These are phyloP conservation scores for Globisporangium spinosum DNA, from an alignment of 352 stramenopile genomes.

Conservation along the genomic window DNA sequence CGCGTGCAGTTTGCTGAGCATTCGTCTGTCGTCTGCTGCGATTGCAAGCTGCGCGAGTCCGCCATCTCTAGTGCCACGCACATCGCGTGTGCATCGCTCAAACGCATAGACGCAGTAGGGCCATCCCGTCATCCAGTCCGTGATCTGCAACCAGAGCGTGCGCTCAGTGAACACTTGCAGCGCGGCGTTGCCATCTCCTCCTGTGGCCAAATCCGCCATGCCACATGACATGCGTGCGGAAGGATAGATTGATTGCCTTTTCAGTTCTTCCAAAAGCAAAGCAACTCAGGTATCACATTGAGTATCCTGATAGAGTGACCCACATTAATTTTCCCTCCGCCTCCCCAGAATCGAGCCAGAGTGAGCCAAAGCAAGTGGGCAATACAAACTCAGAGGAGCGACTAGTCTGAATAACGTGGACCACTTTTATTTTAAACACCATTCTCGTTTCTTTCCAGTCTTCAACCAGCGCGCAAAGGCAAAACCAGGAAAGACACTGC, in stretches of 20 bases:
- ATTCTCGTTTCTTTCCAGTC: neutral
- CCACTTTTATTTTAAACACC: neutral
- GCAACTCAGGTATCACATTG: neutral
- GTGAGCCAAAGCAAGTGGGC: neutral
- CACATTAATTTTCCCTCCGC: neutral
- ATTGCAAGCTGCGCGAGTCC: slow-evolving; percentile 1
- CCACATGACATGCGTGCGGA: neutral
- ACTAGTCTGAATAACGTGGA: neutral
- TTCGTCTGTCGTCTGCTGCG: neutral
- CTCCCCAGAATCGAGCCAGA: neutral
- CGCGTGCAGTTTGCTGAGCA: slow-evolving; percentile 3
- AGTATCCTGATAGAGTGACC: neutral
- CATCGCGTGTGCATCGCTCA: neutral
- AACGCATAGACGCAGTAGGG: neutral
- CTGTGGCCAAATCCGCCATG: neutral
- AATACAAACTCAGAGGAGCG: neutral
- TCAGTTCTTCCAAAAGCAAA: neutral
- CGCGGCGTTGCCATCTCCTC: neutral
- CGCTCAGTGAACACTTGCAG: neutral
- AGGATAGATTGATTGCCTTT: neutral
- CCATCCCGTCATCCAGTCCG: neutral
- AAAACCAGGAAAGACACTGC: neutral
- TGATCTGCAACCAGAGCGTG: slow-evolving; percentile 5
- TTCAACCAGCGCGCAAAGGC: neutral
- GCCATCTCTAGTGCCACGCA: neutral